Conservation (phyloP, 1,284 basidiomycete genomes). For the Cryptococcus wingfieldii region DNA sequence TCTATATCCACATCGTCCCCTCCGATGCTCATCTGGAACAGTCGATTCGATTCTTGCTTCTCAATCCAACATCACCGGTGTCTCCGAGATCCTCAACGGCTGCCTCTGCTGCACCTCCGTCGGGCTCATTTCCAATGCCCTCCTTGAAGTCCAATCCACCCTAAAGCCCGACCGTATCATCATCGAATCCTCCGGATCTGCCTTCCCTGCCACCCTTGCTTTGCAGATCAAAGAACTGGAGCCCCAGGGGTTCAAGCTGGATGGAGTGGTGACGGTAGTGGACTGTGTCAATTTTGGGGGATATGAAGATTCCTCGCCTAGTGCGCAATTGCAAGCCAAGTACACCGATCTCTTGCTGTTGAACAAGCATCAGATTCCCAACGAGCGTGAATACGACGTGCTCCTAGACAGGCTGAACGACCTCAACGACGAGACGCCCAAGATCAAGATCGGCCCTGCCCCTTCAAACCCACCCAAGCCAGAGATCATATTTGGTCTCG, state of each 20-base stretch:
- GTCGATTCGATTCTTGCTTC: constrained; percentile 82
- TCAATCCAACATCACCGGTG: constrained; percentile 73
- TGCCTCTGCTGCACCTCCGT: constrained; percentile 92
- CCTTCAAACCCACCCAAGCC: constrained; percentile 52
- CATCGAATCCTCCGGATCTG: constrained; percentile 82
- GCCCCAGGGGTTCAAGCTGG: constrained; percentile 68
- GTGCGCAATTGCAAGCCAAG: constrained; percentile 83
- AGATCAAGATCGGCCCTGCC: constrained; percentile 59
- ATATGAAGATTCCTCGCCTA: constrained; percentile 82
- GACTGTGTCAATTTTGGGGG: constrained; percentile 81
- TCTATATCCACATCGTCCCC: neutral
- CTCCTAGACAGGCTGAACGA: constrained; percentile 82
- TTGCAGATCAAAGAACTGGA: constrained; percentile 87
- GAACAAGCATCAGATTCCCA: constrained; percentile 79
- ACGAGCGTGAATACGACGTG: constrained; percentile 69
- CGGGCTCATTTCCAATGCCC: constrained; percentile 82
- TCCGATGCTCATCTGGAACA: constrained; percentile 32
- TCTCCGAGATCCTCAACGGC: constrained; percentile 86
- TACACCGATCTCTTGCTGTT: constrained; percentile 85
- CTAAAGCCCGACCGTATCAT: constrained; percentile 80
- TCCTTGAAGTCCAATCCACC: constrained; percentile 81
- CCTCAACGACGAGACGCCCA: constrained; percentile 80
- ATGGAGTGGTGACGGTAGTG: constrained; percentile 82
- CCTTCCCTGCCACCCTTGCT: constrained; percentile 71
- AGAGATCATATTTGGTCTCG: constrained; percentile 72